Conservation (phyloP, 2,329 filamentous ascomycete species). For the Biscogniauxia marginata region DNA sequence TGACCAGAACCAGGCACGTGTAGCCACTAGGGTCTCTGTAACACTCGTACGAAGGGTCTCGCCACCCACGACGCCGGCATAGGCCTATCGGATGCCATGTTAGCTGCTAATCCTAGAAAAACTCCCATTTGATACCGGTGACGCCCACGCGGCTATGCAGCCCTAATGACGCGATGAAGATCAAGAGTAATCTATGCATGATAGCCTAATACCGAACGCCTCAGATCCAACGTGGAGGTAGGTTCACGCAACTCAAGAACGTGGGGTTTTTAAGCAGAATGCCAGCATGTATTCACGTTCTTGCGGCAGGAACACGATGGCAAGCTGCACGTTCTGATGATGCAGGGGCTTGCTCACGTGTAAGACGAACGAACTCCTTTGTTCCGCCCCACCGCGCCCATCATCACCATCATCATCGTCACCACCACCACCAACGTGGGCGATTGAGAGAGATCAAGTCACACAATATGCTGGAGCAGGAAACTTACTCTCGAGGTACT, state of each 20-base stretch:
- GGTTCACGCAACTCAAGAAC: conserved; percentile 22
- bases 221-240: conserved; percentile 18
- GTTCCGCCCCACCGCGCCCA: conserved; percentile 28
- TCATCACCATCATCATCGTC: background rate
- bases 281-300: conserved; percentile 12
- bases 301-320: conserved; percentile 30
- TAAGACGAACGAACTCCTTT: conserved; percentile 33
- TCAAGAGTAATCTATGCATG: conserved; percentile 32
- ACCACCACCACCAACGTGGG: conserved; percentile 29
- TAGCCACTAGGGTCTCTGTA: conserved; percentile 73
- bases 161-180: conserved; percentile 29
- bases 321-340: conserved; percentile 31
- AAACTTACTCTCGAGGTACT: conserved; percentile 72
- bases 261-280: conserved; percentile 27
- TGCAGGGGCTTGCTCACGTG: conserved; percentile 36
- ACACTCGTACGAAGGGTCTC: conserved; percentile 83
- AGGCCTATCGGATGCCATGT: conserved; percentile 62
- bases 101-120: conserved; percentile 30
- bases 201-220: conserved; percentile 30
- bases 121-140: conserved; percentile 23
- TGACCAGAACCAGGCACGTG: conserved; percentile 88
- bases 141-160: conserved; percentile 28
- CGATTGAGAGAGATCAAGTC: conserved; percentile 20
- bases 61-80: conserved; percentile 92
- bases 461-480: conserved; percentile 18